phyloP scores from a whole-genome alignment of 495 filamentous ascomycete genomes.

The Talaromyces ruber region DNA sequence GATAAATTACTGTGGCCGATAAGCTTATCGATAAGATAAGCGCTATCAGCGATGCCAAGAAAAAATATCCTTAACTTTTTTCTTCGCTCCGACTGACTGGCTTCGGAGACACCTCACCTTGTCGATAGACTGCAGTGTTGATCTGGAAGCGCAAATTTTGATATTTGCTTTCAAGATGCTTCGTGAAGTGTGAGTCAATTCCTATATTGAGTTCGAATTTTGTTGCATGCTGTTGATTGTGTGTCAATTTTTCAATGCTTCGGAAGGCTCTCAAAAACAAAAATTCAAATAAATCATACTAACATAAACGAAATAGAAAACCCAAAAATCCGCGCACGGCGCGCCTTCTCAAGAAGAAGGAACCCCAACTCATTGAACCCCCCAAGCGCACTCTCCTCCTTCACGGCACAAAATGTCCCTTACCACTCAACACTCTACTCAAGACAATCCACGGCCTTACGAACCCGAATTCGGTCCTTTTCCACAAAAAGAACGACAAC shows the following conservation, averaged over 20 bases:
- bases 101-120: background rate
- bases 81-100: background rate
- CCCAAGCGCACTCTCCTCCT: slow-evolving; percentile 81
- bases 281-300: background rate
- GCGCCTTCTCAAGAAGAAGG: slow-evolving; percentile 82
- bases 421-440: slow-evolving; percentile 68
- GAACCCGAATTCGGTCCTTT: slow-evolving; percentile 69
- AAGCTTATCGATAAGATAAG: slow-evolving; percentile 7
- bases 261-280: background rate
- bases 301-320: slow-evolving; percentile 45
- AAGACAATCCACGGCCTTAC: slow-evolving; percentile 76
- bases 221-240: background rate
- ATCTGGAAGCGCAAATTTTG: background rate
- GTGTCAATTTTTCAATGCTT: background rate
- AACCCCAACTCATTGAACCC: slow-evolving; percentile 81
- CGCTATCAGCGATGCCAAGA: slow-evolving; percentile 1
- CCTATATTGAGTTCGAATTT: slow-evolving; percentile 2
- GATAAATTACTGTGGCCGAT: background rate
- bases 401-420: slow-evolving; percentile 70
- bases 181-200: slow-evolving; percentile 35
- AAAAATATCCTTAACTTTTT: slow-evolving; percentile 1
- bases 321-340: slow-evolving; percentile 90
- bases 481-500: slow-evolving; percentile 84
- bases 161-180: slow-evolving; percentile 26
- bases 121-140: background rate